phyloP scores from a whole-genome alignment of 805 yeast genomes.

The Kodamaea jinghongensis region DNA sequence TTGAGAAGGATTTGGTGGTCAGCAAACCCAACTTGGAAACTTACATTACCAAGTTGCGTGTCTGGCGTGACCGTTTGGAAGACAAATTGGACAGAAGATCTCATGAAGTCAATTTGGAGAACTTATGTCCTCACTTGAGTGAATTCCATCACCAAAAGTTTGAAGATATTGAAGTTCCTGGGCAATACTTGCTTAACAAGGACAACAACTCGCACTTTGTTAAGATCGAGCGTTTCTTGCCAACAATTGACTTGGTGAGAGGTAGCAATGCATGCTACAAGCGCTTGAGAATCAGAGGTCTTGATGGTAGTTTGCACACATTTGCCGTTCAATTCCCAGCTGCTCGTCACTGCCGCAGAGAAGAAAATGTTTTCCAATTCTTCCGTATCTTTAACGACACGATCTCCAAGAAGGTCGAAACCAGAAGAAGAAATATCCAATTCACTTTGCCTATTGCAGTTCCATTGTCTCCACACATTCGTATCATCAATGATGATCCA shows the following conservation, averaged over 20 bases:
- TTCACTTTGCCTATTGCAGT: slow-evolving; percentile 89
- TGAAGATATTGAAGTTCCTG: slow-evolving; percentile 96
- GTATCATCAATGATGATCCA: slow-evolving; percentile 82
- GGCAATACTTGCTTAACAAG: slow-evolving; percentile 86
- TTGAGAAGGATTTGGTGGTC: slow-evolving; percentile 85
- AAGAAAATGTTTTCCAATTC: slow-evolving; percentile 88
- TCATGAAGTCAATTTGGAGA: slow-evolving; percentile 76
- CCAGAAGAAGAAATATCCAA: slow-evolving; percentile 79
- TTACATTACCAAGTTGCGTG: slow-evolving; percentile 76
- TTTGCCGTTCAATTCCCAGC: slow-evolving; percentile 98
- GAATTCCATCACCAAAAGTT: slow-evolving; percentile 98
- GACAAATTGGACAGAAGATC: slow-evolving; percentile 87
- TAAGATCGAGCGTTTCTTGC: slow-evolving; percentile 89
- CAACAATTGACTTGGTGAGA: slow-evolving; percentile 82
- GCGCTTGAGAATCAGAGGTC: slow-evolving; percentile 84
- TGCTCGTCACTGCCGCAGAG: slow-evolving; percentile 95
- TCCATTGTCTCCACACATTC: slow-evolving; percentile 91
- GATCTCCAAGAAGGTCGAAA: slow-evolving; percentile 76
- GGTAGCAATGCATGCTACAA: slow-evolving; percentile 90
- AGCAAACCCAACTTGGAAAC: slow-evolving; percentile 86
- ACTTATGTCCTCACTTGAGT: slow-evolving; percentile 89
- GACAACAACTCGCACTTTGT: slow-evolving; percentile 89
- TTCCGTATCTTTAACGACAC: slow-evolving; percentile 86
- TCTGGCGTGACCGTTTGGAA: slow-evolving; percentile 91
- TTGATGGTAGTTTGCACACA: slow-evolving; percentile 87